Evolutionary conservation across 208 protist genomes (phyloP).

Genomic region (Porcisia deanei): DNA sequence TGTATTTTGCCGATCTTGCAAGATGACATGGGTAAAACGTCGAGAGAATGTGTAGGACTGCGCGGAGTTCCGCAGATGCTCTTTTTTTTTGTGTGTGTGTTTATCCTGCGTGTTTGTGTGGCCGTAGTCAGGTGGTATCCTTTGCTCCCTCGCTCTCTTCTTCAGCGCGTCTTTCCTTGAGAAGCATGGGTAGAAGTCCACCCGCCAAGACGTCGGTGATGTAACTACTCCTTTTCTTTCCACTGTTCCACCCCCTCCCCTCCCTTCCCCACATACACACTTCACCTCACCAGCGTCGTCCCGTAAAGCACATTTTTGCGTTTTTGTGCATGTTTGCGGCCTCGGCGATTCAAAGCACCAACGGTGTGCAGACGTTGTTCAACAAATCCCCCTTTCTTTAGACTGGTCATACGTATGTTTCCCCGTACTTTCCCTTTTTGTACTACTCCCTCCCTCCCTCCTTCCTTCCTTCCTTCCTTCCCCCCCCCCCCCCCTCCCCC

Average conservation of each 20-base stretch:
- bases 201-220: background rate
- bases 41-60: background rate
- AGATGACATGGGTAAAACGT: background rate
- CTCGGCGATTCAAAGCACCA: too few species aligned
- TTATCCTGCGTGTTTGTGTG: background rate
- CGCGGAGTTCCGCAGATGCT: background rate
- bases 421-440: background rate
- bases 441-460: too few species aligned
- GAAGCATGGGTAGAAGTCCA: background rate
- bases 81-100: background rate
- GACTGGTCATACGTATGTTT: background rate
- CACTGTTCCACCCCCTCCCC: too few species aligned
- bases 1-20: background rate
- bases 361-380: too few species aligned
- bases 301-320: too few species aligned
- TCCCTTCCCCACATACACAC: too few species aligned
- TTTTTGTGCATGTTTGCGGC: too few species aligned
- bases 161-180: background rate
- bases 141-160: background rate
- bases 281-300: too few species aligned
- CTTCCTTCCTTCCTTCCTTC: background rate
- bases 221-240: too few species aligned
- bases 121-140: background rate
- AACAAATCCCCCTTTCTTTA: too few species aligned
- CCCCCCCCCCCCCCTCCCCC: background rate